These are phyloP conservation scores for Aspergillus cejpii DNA, from an alignment of 2,329 filamentous ascomycete species.

Conservation along the genomic window DNA sequence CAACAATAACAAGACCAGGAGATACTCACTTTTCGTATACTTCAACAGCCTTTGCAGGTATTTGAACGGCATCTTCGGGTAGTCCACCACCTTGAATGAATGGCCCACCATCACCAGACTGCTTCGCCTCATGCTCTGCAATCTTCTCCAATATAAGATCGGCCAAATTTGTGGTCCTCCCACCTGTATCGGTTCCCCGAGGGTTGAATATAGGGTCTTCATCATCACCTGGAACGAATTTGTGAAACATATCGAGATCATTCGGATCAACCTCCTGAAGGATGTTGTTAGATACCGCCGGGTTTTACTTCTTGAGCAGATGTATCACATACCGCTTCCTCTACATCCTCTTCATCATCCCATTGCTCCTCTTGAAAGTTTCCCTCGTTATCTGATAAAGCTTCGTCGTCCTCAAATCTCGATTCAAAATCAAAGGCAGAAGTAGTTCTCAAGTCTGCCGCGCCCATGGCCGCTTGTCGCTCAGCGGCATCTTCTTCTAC, in stretches of 20 bases:
- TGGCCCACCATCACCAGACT: conserved; percentile 41
- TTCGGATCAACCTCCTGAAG: conserved; percentile 72
- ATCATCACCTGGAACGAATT: conserved; percentile 71
- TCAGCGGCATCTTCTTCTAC: conserved; percentile 69
- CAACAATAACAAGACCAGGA: background rate
- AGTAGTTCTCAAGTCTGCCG: conserved; percentile 46
- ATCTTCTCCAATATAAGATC: conserved; percentile 94
- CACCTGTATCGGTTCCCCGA: conserved; percentile 39
- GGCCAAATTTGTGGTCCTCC: conserved; percentile 69
- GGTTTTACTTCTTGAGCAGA: background rate
- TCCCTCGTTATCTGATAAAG: conserved; percentile 45
- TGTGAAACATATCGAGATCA: conserved; percentile 84
- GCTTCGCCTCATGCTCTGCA: conserved; percentile 73
- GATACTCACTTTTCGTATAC: conserved; percentile 73
- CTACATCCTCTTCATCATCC: conserved; percentile 68
- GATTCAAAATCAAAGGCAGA: conserved; percentile 73
- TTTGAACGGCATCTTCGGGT: conserved; percentile 72
- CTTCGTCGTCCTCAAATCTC: conserved; percentile 55
- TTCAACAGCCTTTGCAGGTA: conserved; percentile 86
- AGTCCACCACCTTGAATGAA: conserved; percentile 49
- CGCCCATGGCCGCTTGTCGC: conserved; percentile 28
- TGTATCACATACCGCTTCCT: conserved; percentile 34
- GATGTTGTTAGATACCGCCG: background rate
- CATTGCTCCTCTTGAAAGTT: conserved; percentile 59
- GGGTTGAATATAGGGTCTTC: conserved; percentile 67